These are phyloP conservation scores for Xylaria sp. DNA, from an alignment of 2,329 filamentous ascomycete species.

Conservation along the genomic window DNA sequence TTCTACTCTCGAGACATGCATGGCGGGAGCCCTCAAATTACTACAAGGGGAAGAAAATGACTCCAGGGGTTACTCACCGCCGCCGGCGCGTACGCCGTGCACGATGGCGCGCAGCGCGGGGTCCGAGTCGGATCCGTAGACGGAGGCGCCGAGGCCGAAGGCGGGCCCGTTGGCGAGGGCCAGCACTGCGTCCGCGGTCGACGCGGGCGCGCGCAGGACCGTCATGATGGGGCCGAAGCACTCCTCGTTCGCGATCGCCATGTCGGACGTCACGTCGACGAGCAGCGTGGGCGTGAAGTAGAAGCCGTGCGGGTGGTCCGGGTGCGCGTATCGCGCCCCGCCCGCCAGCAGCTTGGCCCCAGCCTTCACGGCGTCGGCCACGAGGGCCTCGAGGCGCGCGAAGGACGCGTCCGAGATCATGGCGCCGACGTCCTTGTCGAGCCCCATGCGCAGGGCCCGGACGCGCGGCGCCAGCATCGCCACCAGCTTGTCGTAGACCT, in stretches of 20 bases:
- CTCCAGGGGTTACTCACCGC: no score
- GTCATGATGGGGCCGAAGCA: constrained; percentile 93
- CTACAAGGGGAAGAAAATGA: no score
- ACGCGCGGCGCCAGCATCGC: constrained; percentile 75
- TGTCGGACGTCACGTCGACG: constrained; percentile 82
- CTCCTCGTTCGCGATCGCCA: constrained; percentile 88
- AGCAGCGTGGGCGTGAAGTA: constrained; percentile 94
- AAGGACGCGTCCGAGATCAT: constrained; percentile 85
- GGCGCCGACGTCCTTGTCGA: constrained; percentile 81
- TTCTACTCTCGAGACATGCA: no score
- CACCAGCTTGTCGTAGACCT: constrained; percentile 77
- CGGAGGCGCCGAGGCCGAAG: constrained; percentile 86
- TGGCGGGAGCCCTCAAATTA: no score
- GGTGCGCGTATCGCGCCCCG: constrained; percentile 74
- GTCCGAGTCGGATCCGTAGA: constrained; percentile 75
- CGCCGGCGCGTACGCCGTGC: constrained; percentile 75
- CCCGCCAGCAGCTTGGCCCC: constrained; percentile 85
- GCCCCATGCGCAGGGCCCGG: constrained; percentile 75
- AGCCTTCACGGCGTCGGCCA: constrained; percentile 75
- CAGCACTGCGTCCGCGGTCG: constrained; percentile 68
- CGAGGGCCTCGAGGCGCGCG: constrained; percentile 73
- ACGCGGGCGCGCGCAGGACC: constrained; percentile 74
- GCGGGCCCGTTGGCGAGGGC: constrained; percentile 79
- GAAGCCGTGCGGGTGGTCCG: constrained; percentile 76
- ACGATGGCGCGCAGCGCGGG: constrained; percentile 69